Evolutionary conservation across 495 filamentous ascomycete species (phyloP), one percentile per base, ranked within the genome.

Genomic region (Talaromyces borbonicus): DNA sequence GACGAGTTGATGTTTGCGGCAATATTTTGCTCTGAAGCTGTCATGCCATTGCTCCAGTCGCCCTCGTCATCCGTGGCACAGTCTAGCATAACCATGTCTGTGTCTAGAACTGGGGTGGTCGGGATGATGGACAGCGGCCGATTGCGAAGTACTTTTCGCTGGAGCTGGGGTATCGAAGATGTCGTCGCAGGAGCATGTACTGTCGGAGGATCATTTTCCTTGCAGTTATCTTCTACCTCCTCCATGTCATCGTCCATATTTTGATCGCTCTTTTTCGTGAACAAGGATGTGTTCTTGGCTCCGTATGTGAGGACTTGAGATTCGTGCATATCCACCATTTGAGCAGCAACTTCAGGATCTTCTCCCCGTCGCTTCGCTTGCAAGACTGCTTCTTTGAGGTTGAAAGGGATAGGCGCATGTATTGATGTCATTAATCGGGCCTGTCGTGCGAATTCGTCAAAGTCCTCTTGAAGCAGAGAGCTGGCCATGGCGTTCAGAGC

Each of bases 391-490:
- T 53, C 51, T 32, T 57, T 57, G 23, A 75, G 31, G 2, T 67
- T 61, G 8, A 51, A 36, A 1, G 80, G 78, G 23, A 84, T 62
- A 0, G 52, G 57, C 0, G 83, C 82, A 48, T 86, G 80, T 20
- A 85, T 79, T 3, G 72, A 74, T 12, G 80, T 80, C 79, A 83
- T 82, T 20, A 85, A 55, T 53, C 66, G 74, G 12, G 81, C 82
- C 49, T 83, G 69, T 36, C 73, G 68, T 40, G 72, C 67, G 57
- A 78, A 86, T 3, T 65, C 69, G 9, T 66, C 68, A 48, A 77
- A 85, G 47, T 83, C 78, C 26, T 83, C 81, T 42, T 74, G 70
- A 2, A 82, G 66, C 40, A 85, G 52, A 14, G 71, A 67, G 4
- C 81, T 81, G 5, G 83, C 79, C 11, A 71, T 67, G 9, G 78